phyloP scores from a whole-genome alignment of 2,329 filamentous ascomycete species.

The Coniochaeta sp. region DNA sequence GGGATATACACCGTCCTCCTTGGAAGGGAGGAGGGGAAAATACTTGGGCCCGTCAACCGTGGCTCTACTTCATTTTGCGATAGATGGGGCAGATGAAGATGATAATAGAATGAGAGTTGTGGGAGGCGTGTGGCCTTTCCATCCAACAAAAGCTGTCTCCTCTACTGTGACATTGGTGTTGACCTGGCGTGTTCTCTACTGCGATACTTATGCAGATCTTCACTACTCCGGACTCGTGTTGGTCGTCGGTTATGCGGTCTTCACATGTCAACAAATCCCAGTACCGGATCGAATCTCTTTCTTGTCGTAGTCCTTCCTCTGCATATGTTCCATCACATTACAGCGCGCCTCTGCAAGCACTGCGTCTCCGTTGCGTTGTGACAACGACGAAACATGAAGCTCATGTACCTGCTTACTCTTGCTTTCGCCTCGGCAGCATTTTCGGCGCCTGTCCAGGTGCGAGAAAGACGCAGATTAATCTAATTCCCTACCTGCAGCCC shows the following conservation, averaged over 20 bases:
- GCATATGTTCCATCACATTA: too few species aligned
- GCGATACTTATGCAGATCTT: too few species aligned
- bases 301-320: too few species aligned
- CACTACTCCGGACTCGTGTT: too few species aligned
- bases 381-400: too few species aligned
- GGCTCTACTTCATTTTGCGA: not conserved
- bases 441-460: not conserved
- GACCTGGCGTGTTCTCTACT: too few species aligned
- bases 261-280: too few species aligned
- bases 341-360: too few species aligned
- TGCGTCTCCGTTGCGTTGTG: too few species aligned
- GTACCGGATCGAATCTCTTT: too few species aligned
- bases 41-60: conserved; percentile 2
- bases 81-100: not conserved
- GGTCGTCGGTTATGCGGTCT: too few species aligned
- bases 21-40: not conserved
- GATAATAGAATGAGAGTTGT: not conserved
- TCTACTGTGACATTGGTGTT: not conserved
- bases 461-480: not conserved
- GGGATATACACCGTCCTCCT: not conserved
- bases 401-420: too few species aligned
- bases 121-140: conserved; percentile 2
- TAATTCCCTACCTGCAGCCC: not conserved
- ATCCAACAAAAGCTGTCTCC: not conserved
- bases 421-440: not conserved